Conservation (phyloP, 1,284 basidiomycete genomes). For the Cutaneotrichosporon mucoides region DNA sequence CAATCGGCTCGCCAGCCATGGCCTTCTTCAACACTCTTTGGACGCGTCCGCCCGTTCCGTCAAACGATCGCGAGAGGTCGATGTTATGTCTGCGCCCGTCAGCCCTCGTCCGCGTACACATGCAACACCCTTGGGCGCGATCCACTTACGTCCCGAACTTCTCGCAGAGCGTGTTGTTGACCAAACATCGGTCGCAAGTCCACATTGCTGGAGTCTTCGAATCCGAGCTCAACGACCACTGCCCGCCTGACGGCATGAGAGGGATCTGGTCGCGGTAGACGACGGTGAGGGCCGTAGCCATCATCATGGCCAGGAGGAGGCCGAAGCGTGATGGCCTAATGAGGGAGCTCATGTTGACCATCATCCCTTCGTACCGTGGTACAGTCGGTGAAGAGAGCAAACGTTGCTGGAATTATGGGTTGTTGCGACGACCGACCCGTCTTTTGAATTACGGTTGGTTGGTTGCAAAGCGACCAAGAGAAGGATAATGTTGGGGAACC, state of each 20-base stretch:
- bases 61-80: slow-evolving; percentile 4
- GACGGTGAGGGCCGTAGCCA: not conserved
- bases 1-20: slow-evolving; percentile 77
- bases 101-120: not conserved
- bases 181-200: slow-evolving; percentile 2
- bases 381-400: no score
- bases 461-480: no score
- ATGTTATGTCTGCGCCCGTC: not conserved
- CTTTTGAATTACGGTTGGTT: no score
- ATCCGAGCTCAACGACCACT: not conserved
- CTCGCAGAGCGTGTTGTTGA: not conserved
- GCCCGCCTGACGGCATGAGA: not conserved
- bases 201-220: not conserved
- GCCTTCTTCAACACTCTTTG: slow-evolving; percentile 80
- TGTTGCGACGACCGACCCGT: no score
- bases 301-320: not conserved
- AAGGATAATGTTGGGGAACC: no score
- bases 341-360: not conserved
- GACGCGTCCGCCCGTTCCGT: slow-evolving; percentile 72
- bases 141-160: slow-evolving; percentile 6
- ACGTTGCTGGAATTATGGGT: no score
- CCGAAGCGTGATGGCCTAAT: not conserved
- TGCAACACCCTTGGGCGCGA: not conserved
- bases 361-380: no score
- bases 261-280: not conserved